Conservation (phyloP, 2,329 filamentous ascomycete species). For the Reticulascus tulasneorum region DNA sequence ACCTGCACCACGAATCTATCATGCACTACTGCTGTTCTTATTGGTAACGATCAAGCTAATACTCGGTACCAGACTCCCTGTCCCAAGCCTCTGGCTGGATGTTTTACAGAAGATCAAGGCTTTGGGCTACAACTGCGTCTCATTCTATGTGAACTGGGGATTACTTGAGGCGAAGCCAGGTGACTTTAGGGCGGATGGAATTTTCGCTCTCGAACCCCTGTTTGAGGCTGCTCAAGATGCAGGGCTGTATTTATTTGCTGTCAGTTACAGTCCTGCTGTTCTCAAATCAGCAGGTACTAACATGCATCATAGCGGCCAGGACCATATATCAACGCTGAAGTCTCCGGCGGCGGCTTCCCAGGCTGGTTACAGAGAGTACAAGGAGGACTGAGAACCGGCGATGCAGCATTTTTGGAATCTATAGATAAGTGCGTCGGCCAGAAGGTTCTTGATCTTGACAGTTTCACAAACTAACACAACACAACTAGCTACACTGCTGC, state of each 20-base stretch:
- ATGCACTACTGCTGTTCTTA: too few species aligned
- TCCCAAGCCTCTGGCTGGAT: conserved; percentile 50
- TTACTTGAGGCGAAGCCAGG: conserved; percentile 65
- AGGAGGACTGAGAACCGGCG: conserved; percentile 54
- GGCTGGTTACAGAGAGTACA: conserved; percentile 65
- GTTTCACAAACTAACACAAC: not conserved
- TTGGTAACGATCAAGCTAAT: too few species aligned
- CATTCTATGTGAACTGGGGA: conserved; percentile 70
- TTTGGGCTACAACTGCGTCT: conserved; percentile 66
- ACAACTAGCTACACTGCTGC: conserved; percentile 47
- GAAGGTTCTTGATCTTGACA: too few species aligned
- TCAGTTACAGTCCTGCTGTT: not conserved
- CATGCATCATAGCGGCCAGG: conserved; percentile 39
- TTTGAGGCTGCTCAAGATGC: conserved; percentile 63
- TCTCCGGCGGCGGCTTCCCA: conserved; percentile 65
- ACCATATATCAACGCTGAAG: conserved; percentile 69
- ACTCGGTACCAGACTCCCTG: conserved; percentile 20
- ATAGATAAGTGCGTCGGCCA: conserved; percentile 49
- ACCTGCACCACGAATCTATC: too few species aligned
- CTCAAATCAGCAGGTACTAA: not conserved
- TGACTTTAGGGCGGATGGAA: conserved; percentile 59
- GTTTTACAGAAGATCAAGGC: conserved; percentile 73
- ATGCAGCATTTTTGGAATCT: conserved; percentile 53
- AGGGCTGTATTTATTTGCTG: conserved; percentile 66
- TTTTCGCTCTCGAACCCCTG: conserved; percentile 66